Evolutionary conservation across 768 basidiomycete species (phyloP).

Genomic region (Mycena venus): DNA sequence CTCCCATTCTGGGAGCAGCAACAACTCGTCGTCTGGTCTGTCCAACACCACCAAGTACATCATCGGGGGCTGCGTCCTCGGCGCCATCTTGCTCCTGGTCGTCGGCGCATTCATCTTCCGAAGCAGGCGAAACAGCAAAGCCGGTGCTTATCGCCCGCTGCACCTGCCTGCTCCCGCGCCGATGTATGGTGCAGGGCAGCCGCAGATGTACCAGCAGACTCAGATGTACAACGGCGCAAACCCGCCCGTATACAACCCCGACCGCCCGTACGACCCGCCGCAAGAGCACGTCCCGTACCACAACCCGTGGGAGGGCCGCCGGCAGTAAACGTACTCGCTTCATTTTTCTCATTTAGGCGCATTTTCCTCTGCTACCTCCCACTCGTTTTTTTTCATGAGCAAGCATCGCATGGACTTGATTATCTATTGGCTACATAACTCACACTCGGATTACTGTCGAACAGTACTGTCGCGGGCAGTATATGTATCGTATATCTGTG

Average conservation of each 20-base stretch:
- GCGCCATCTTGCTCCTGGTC: slow-evolving; percentile 9
- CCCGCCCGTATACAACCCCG: slow-evolving; percentile 29
- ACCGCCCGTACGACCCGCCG: slow-evolving; percentile 34
- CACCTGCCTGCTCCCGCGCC: slow-evolving; percentile 25
- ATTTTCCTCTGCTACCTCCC: slow-evolving; percentile 11
- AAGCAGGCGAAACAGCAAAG: neutral
- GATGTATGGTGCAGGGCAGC: slow-evolving; percentile 8
- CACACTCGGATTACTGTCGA: slow-evolving; percentile 11
- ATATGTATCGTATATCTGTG: slow-evolving; percentile 5
- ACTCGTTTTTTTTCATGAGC: slow-evolving; percentile 17
- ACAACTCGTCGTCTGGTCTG: neutral
- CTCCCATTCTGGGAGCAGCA: neutral
- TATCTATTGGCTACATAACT: neutral
- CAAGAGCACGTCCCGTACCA: slow-evolving; percentile 33
- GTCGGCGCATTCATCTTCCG: slow-evolving; percentile 1
- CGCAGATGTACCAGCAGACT: slow-evolving; percentile 24
- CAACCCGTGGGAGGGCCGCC: slow-evolving; percentile 30
- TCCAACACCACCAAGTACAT: slow-evolving; percentile 23
- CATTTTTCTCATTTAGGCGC: neutral
- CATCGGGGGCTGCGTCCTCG: slow-evolving; percentile 20
- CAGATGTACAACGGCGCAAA: slow-evolving; percentile 1
- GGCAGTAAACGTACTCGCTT: slow-evolving; percentile 3
- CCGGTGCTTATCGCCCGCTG: slow-evolving; percentile 22
- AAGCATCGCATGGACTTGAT: slow-evolving; percentile 23
- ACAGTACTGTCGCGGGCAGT: neutral